A percentile compares a stretch with the other conserved stretches of the same genome.
Evolutionary conservation across 257 asterid species (phyloP).

Genomic region (Knoxia roxburghii): DNA sequence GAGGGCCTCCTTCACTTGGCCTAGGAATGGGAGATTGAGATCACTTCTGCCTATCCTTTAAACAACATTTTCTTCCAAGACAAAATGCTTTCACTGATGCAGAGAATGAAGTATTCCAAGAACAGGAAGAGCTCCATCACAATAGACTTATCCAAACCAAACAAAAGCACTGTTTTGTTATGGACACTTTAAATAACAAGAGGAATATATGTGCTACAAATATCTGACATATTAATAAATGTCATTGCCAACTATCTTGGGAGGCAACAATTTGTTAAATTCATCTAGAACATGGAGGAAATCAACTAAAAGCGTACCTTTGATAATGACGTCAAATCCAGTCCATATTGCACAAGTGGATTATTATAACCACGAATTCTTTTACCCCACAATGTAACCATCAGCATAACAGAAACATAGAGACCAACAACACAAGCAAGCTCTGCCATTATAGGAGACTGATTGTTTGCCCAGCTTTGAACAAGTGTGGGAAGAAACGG

Average conservation of each 20-base stretch:
- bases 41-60: background rate
- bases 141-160: background rate
- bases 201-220: background rate
- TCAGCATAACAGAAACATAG: constrained; percentile 52
- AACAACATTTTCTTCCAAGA: background rate
- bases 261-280: background rate
- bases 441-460: constrained; percentile 57
- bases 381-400: constrained; percentile 85
- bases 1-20: background rate
- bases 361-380: constrained; percentile 76
- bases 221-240: background rate
- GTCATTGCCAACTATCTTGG: background rate
- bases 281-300: background rate
- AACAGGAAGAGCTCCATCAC: background rate
- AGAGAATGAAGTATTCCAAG: background rate
- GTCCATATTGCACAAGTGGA: constrained; percentile 76
- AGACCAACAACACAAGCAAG: constrained; percentile 77
- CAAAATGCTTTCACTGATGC: background rate
- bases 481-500: constrained; percentile 85
- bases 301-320: constrained; percentile 42
- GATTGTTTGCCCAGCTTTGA: constrained; percentile 69
- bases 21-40: background rate
- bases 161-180: background rate
- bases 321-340: constrained; percentile 55
- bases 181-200: background rate